Evolutionary conservation across 2,329 filamentous ascomycete genomes (phyloP).

Genomic region (Fusarium verticillioides): DNA sequence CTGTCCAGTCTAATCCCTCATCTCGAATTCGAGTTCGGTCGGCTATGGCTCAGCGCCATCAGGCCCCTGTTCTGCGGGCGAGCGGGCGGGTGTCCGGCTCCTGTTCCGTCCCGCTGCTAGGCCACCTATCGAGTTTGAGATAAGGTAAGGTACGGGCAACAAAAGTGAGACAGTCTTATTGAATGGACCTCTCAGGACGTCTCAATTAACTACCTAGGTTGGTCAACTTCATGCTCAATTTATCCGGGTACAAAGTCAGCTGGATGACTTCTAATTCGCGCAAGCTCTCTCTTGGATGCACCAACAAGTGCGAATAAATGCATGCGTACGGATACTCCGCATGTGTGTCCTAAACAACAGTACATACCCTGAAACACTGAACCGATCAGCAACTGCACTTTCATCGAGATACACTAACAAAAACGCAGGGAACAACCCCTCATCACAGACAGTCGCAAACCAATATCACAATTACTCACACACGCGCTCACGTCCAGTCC

Average conservation of each 20-base stretch:
- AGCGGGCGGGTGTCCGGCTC: constrained; percentile 21
- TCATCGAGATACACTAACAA: constrained; percentile 8
- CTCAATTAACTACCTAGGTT: background rate
- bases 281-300: constrained; percentile 17
- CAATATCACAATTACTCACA: constrained; percentile 14
- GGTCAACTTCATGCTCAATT: background rate
- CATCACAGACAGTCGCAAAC: constrained; percentile 15
- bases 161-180: constrained; percentile 21
- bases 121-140: constrained; percentile 16
- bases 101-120: constrained; percentile 16
- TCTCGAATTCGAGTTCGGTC: background rate
- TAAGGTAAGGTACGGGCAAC: constrained; percentile 6
- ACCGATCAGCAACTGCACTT: constrained; percentile 5
- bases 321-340: constrained; percentile 3
- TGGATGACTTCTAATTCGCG: constrained; percentile 20
- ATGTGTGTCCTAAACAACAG: constrained; percentile 25
- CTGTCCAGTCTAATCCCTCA: background rate
- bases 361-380: constrained; percentile 12
- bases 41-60: background rate
- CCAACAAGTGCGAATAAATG: constrained; percentile 15
- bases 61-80: constrained; percentile 5
- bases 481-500: background rate
- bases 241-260: constrained; percentile 15
- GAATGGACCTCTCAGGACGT: background rate
- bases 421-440: constrained; percentile 1